Evolutionary conservation across 768 basidiomycete species (phyloP).

Genomic region (Glaciozyma martinii): DNA sequence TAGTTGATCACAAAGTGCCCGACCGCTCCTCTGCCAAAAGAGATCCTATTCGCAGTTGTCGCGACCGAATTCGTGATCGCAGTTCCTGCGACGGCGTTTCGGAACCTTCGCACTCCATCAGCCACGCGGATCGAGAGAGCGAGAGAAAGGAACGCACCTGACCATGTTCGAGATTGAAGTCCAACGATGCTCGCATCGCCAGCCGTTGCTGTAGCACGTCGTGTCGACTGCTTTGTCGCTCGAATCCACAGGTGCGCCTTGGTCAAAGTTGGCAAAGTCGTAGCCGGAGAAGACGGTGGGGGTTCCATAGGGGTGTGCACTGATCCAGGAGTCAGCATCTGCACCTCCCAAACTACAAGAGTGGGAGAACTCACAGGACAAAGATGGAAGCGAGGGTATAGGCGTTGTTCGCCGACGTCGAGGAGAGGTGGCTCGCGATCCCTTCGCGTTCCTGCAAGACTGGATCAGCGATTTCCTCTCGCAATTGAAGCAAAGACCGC

Average conservation of each 20-base stretch:
- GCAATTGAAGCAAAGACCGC: neutral
- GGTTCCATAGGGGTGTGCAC: neutral
- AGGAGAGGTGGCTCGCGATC: neutral
- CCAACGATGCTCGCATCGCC: constrained; percentile 3
- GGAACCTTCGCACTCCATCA: neutral
- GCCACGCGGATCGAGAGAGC: neutral
- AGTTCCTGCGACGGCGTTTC: neutral
- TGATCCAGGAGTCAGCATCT: too few species aligned
- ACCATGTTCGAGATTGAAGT: neutral
- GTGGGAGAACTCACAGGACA: neutral
- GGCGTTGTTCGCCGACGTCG: neutral
- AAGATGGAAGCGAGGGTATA: neutral
- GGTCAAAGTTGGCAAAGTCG: neutral
- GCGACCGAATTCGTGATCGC: neutral
- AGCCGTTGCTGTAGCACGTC: neutral
- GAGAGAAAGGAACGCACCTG: neutral
- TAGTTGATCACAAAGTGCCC: neutral
- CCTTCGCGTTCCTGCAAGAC: too few species aligned
- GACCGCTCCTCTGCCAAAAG: neutral
- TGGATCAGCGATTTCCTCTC: too few species aligned
- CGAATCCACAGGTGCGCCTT: neutral
- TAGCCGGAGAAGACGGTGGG: neutral
- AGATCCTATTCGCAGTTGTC: neutral
- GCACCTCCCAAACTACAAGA: too few species aligned
- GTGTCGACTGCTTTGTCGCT: neutral